These are phyloP conservation scores for Russula emetica DNA, from an alignment of 768 basidiomycete species.

Conservation along the genomic window DNA sequence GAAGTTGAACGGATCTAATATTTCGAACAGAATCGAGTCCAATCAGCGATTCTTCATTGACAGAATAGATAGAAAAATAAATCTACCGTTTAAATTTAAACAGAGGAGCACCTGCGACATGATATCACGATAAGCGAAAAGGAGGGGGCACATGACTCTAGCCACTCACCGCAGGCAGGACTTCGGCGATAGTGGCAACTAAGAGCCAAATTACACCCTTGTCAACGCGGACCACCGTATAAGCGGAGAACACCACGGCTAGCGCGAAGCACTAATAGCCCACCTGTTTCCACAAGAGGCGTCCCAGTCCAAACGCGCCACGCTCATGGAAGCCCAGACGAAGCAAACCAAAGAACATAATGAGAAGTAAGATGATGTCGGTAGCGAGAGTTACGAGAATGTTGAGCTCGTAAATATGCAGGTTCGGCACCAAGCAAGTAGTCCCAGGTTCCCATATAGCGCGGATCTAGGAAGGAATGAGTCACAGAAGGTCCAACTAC, in stretches of 20 bases:
- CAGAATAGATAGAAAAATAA: too few species aligned
- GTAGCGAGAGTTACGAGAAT: neutral
- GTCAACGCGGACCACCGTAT: neutral
- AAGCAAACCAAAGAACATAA: neutral
- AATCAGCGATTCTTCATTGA: too few species aligned
- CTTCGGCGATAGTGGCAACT: neutral
- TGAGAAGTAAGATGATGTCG: neutral
- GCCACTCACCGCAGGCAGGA: neutral
- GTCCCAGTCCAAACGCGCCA: neutral
- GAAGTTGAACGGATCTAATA: too few species aligned
- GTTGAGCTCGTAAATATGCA: neutral
- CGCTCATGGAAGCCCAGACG: neutral
- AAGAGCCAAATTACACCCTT: slow-evolving; percentile 5
- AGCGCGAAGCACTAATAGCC: neutral
- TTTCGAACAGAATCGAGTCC: too few species aligned
- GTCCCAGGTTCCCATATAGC: too few species aligned
- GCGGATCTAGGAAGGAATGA: neutral
- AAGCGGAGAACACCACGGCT: neutral
- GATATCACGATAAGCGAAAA: too few species aligned
- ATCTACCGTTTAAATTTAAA: too few species aligned
- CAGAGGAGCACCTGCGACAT: too few species aligned
- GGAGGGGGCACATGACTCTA: too few species aligned
- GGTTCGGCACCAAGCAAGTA: neutral
- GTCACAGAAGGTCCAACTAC: neutral
- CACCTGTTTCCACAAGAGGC: slow-evolving; percentile 4